Evolutionary conservation across 202 grass and related monocot genomes (phyloP), one percentile per base, ranked within the genome.

Genomic region (Panicum virgatum): DNA sequence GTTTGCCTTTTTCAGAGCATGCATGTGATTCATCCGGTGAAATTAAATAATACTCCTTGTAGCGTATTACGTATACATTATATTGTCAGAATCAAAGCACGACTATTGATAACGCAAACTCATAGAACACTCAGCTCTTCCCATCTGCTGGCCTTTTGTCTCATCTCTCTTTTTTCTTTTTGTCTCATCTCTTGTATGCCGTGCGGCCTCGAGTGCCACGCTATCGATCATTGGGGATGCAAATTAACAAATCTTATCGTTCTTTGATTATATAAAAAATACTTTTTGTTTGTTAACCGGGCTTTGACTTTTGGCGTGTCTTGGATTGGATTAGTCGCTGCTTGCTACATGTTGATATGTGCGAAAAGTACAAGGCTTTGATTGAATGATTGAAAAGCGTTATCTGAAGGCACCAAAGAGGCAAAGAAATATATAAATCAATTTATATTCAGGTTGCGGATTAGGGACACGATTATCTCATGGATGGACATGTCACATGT

Each of bases 281-380:
- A 22, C 12, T 13, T 27, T 43, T 43, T 16, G 22, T 39, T 78
- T 78, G 29, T 65, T 64, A 43, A 78, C 60, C 75, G 12, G 75
- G 4, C 19, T 48, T 37, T 77, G 75, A 45, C 29, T 65, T n/a
- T 44, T 59, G 19, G 18, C 40, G 10, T 45, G 39, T 47, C 9
- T 30, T 54, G 46, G n/a, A n/a, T n/a, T n/a, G n/a, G 29, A 73
- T 54, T 37, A 52, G 11, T 34, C 9, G 29, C 18, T 38, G 11
- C 10, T 73, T 34, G 30, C 27, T 52, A 7, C 25, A 32, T 39
- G 29, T 30, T 18, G 16, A 72, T 19, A 72, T 20, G n/a, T 67
- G 64, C 29, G 18, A 59, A 43, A 78, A 78, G 60, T 78, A 78
- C 75, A 38, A 38, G 29, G 43, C 58, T 7, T 25, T 63, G 60